Conservation (phyloP, 1,139 yeast species). For the Pneumocystis sp. region DNA sequence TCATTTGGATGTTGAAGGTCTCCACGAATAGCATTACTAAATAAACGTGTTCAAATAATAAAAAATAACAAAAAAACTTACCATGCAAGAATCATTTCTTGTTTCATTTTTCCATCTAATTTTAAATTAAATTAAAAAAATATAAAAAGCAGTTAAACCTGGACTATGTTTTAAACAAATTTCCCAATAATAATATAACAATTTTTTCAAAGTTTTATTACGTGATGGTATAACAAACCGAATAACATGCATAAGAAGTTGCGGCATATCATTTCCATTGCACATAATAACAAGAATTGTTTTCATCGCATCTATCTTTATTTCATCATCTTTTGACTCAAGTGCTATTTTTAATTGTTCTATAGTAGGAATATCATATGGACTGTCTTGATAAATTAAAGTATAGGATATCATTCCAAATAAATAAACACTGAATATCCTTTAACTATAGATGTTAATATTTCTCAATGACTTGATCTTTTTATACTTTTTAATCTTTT, state of each 20-base stretch:
- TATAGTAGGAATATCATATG: slow-evolving; percentile 26
- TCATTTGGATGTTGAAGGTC: slow-evolving; percentile 98
- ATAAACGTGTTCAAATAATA: not conserved
- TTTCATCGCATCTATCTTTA: slow-evolving; percentile 81
- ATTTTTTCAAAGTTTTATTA: slow-evolving; percentile 78
- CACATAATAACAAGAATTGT: slow-evolving; percentile 71
- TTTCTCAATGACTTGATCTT: not conserved
- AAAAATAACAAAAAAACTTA: not conserved
- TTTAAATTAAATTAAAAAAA: not conserved
- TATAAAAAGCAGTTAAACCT: not conserved
- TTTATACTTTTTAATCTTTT: not conserved
- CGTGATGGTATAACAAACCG: slow-evolving; percentile 94
- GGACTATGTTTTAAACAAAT: slow-evolving; percentile 83
- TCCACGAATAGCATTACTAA: slow-evolving; percentile 79
- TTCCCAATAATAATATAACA: slow-evolving; percentile 95
- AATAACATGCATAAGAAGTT: slow-evolving; percentile 82
- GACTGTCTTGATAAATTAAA: not conserved
- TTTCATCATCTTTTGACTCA: slow-evolving; percentile 82
- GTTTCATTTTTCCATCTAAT: slow-evolving; percentile 72
- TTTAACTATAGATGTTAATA: not conserved
- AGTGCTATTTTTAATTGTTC: slow-evolving; percentile 64
- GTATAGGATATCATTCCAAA: not conserved
- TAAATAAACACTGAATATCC: not conserved
- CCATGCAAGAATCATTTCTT: slow-evolving; percentile 96
- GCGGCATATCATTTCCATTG: slow-evolving; percentile 86